Percentiles rank a stretch among this genome's conserved stretches.
These are phyloP conservation scores for Mallotus repandus DNA, from an alignment of 441 rosid species.

Conservation along the genomic window DNA sequence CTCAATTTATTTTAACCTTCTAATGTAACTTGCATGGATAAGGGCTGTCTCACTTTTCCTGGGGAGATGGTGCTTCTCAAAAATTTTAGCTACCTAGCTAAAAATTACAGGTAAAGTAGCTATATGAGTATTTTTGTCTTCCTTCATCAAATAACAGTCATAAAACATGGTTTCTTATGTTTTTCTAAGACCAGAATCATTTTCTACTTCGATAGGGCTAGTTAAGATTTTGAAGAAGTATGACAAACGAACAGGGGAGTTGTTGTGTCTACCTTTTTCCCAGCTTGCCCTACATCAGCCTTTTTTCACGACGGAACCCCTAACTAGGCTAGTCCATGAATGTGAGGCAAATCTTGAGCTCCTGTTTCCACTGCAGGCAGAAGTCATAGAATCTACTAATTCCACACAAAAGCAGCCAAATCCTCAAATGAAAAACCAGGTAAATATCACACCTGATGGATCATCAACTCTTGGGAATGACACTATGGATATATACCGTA, in stretches of 20 bases:
- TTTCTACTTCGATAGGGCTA: constrained; percentile 47
- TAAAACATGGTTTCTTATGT: constrained; percentile 4
- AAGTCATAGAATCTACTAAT: constrained; percentile 64
- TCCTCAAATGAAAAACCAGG: constrained; percentile 24
- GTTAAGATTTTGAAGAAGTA: constrained; percentile 89
- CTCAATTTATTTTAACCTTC: constrained; percentile 2
- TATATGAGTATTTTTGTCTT: not conserved
- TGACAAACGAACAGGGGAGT: constrained; percentile 84
- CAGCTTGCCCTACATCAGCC: constrained; percentile 86
- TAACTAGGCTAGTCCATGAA: constrained; percentile 77
- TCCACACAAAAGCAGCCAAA: constrained; percentile 26
- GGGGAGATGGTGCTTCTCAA: constrained; percentile 15
- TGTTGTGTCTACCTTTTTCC: constrained; percentile 73
- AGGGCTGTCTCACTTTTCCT: constrained; percentile 15
- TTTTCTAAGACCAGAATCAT: constrained; percentile 24
- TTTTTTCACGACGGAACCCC: constrained; percentile 78
- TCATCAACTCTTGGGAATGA: constrained; percentile 62
- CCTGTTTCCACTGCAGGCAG: constrained; percentile 83
- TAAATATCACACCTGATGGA: constrained; percentile 35
- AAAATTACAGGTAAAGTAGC: constrained; percentile 7
- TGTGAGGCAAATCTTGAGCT: constrained; percentile 93
- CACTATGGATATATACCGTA: constrained; percentile 71
- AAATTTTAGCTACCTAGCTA: constrained; percentile 16
- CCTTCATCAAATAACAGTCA: not conserved
- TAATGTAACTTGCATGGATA: constrained; percentile 8